Conservation (phyloP, 768 basidiomycete genomes). For the Daedalea quercina region DNA sequence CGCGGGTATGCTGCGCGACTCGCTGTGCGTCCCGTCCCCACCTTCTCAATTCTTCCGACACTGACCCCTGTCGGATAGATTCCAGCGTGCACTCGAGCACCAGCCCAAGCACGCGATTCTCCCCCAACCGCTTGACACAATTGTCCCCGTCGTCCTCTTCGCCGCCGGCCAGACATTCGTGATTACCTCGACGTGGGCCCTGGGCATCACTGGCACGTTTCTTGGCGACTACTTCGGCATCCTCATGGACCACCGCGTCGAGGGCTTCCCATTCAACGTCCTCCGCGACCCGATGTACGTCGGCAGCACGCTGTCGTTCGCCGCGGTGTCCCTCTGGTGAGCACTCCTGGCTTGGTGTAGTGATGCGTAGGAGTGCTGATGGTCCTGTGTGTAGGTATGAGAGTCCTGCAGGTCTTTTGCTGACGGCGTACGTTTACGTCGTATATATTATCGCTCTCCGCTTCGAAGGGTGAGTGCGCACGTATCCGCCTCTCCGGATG, state of each 20-base stretch:
- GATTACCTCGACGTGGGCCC: slow-evolving; percentile 78
- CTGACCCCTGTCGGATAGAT: slow-evolving; percentile 23
- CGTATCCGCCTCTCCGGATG: neutral
- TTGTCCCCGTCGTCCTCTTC: slow-evolving; percentile 58
- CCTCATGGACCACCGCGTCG: slow-evolving; percentile 83
- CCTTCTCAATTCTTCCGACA: neutral
- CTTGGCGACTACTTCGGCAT: slow-evolving; percentile 82
- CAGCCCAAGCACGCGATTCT: slow-evolving; percentile 71
- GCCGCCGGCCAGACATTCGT: slow-evolving; percentile 78
- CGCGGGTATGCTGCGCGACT: slow-evolving; percentile 81
- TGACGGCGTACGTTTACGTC: slow-evolving; percentile 77
- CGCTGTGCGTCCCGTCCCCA: slow-evolving; percentile 48
- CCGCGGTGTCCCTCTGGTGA: slow-evolving; percentile 81
- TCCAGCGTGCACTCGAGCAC: slow-evolving; percentile 62
- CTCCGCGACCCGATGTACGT: slow-evolving; percentile 95
- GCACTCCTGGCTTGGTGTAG: slow-evolving; percentile 18
- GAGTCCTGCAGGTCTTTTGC: slow-evolving; percentile 74
- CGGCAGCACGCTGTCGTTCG: slow-evolving; percentile 87
- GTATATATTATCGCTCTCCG: slow-evolving; percentile 79
- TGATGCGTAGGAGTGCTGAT: neutral
- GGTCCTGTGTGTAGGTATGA: slow-evolving; percentile 68
- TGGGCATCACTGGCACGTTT: slow-evolving; percentile 94
- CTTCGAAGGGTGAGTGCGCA: slow-evolving; percentile 75
- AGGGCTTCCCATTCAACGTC: slow-evolving; percentile 95
- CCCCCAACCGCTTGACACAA: slow-evolving; percentile 53